Evolutionary conservation across 495 filamentous ascomycete species (phyloP).

Genomic region (Neurospora sp.): DNA sequence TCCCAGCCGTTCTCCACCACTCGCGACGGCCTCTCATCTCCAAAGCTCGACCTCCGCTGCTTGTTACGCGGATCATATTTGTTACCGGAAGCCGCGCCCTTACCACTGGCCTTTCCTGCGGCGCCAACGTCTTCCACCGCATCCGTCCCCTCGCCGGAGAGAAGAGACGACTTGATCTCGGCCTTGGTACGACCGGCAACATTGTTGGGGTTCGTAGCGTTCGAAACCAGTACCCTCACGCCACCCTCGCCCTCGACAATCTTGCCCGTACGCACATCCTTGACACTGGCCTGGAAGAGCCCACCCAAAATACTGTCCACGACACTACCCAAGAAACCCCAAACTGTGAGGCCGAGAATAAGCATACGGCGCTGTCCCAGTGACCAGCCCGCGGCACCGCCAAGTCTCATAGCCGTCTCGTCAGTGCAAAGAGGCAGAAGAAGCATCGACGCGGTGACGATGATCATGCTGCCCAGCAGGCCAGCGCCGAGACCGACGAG

Average conservation of each 20-base stretch:
- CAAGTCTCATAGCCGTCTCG: slow-evolving; percentile 19
- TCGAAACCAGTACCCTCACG: slow-evolving; percentile 51
- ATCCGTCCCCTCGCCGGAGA: slow-evolving; percentile 22
- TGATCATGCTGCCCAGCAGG: slow-evolving; percentile 58
- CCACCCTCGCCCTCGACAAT: slow-evolving; percentile 85
- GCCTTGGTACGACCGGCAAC: slow-evolving; percentile 17
- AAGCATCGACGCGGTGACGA: slow-evolving; percentile 54
- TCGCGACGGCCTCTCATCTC: slow-evolving; percentile 53
- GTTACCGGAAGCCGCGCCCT: slow-evolving; percentile 14
- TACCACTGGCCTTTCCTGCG: background rate
- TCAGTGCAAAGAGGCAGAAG: slow-evolving; percentile 60
- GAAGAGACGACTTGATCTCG: slow-evolving; percentile 26
- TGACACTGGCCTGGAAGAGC: slow-evolving; percentile 74
- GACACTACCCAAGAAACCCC: slow-evolving; percentile 68
- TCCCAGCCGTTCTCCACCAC: slow-evolving; percentile 64
- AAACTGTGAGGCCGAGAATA: slow-evolving; percentile 51
- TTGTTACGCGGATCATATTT: slow-evolving; percentile 34
- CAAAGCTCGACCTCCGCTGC: slow-evolving; percentile 37
- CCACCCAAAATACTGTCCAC: slow-evolving; percentile 83
- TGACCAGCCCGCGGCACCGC: slow-evolving; percentile 34
- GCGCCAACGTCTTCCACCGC: slow-evolving; percentile 19
- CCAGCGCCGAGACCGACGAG: slow-evolving; percentile 62
- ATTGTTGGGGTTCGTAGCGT: slow-evolving; percentile 10
- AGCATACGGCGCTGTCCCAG: slow-evolving; percentile 42
- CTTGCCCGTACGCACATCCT: slow-evolving; percentile 73